phyloP scores from a whole-genome alignment of 768 basidiomycete species.

The Mycena albidolilacea region DNA sequence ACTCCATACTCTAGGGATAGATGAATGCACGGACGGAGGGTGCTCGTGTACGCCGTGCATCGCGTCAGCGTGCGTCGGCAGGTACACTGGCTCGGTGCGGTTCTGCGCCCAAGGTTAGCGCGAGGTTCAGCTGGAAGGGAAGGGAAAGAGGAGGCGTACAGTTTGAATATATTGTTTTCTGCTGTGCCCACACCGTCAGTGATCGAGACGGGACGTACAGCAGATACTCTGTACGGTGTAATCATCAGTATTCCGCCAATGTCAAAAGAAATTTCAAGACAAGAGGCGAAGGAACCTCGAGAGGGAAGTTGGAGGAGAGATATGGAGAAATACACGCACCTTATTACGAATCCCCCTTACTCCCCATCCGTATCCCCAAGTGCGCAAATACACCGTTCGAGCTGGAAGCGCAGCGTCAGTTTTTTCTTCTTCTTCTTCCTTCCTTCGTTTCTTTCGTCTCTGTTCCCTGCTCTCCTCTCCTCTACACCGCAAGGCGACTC shows the following conservation, averaged over 20 bases:
- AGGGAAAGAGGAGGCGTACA: constrained; percentile 51
- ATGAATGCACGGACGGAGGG: no score
- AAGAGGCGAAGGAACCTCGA: no score
- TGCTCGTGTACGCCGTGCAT: no score
- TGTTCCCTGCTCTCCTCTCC: no score
- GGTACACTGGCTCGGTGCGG: constrained; percentile 69
- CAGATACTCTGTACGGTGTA: constrained; percentile 70
- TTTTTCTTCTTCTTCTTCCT: no score
- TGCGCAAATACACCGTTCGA: constrained; percentile 59
- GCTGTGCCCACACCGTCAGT: neutral
- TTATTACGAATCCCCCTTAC: constrained; percentile 94
- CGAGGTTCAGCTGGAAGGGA: neutral
- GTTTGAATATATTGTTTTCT: constrained; percentile 90
- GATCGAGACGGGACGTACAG: constrained; percentile 61
- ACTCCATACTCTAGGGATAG: no score
- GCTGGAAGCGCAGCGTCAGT: constrained; percentile 15
- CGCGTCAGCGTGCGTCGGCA: neutral
- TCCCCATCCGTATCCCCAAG: constrained; percentile 90
- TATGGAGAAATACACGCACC: neutral
- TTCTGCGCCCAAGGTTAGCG: constrained; percentile 48
- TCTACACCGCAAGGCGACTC: no score
- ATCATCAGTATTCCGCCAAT: neutral
- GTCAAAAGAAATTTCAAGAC: no score
- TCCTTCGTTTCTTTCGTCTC: no score
- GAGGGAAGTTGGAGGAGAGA: neutral